These are phyloP conservation scores for Gomphus sp. DNA, from an alignment of 1,284 basidiomycete genomes.

Conservation along the genomic window DNA sequence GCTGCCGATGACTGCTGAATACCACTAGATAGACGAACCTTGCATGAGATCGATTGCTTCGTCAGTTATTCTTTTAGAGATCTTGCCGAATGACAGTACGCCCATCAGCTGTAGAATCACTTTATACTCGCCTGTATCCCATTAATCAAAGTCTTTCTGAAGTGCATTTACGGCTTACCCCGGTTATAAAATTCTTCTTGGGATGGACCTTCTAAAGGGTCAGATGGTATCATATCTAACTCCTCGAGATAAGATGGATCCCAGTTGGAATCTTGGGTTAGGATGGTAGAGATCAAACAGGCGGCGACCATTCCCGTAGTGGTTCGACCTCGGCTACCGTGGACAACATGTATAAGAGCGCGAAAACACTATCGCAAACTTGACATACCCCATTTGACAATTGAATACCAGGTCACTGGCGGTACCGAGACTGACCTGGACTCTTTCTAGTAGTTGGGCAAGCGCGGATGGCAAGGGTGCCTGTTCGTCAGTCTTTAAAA, in stretches of 20 bases:
- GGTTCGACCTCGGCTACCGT: slow-evolving; percentile 37
- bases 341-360: background rate
- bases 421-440: slow-evolving; percentile 51
- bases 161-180: slow-evolving; percentile 38
- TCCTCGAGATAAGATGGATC: background rate
- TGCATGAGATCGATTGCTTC: slow-evolving; percentile 84
- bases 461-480: slow-evolving; percentile 85
- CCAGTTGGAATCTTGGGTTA: slow-evolving; percentile 27
- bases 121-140: slow-evolving; percentile 81
- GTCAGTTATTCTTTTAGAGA: slow-evolving; percentile 92
- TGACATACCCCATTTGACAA: slow-evolving; percentile 80
- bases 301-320: slow-evolving; percentile 94
- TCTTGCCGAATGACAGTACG: slow-evolving; percentile 79
- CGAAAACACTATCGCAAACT: background rate
- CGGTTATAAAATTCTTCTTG: slow-evolving; percentile 83
- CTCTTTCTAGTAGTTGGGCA: slow-evolving; percentile 66
- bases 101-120: slow-evolving; percentile 91
- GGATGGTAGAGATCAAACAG: slow-evolving; percentile 76
- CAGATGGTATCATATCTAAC: slow-evolving; percentile 36
- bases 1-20: background rate
- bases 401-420: slow-evolving; percentile 80
- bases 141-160: slow-evolving; percentile 1
- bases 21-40: slow-evolving; percentile 1
- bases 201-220: slow-evolving; percentile 66
- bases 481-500: slow-evolving; percentile 85